These are phyloP conservation scores for Oryza glaberrima DNA, from an alignment of 176 grass and related monocot species.

Conservation along the genomic window DNA sequence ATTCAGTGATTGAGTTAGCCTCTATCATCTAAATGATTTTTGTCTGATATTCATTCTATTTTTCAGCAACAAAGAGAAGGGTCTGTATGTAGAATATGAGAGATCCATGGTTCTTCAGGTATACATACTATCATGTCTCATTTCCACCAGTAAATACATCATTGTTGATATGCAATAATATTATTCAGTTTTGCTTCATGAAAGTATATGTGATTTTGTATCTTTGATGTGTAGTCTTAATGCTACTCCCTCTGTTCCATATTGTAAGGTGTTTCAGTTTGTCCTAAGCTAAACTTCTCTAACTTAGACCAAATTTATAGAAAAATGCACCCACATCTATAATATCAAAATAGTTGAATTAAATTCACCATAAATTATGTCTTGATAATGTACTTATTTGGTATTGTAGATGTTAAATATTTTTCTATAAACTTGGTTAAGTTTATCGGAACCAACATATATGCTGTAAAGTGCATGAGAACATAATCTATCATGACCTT, in stretches of 20 bases:
- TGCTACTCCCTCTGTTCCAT: background rate
- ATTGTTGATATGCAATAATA: slow-evolving; percentile 28
- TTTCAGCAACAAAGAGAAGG: slow-evolving; percentile 93
- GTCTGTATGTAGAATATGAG: slow-evolving; percentile 86
- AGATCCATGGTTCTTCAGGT: slow-evolving; percentile 94
- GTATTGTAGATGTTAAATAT: no score
- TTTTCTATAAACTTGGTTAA: no score
- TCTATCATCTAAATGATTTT: slow-evolving; percentile 32
- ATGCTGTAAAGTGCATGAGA: background rate
- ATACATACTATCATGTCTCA: slow-evolving; percentile 23
- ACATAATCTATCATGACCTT: slow-evolving; percentile 19
- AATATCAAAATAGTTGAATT: no score
- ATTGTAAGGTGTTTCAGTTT: no score
- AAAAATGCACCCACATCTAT: no score
- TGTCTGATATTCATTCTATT: slow-evolving; percentile 34
- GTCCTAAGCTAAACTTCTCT: no score
- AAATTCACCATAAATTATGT: no score
- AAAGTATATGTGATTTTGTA: slow-evolving; percentile 31
- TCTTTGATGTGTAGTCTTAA: slow-evolving; percentile 20
- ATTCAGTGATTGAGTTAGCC: slow-evolving; percentile 15
- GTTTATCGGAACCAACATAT: slow-evolving; percentile 25
- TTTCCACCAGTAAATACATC: slow-evolving; percentile 4
- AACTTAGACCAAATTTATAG: no score
- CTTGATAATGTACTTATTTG: no score
- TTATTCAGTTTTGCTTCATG: background rate